Conservation (phyloP, 75 land plant genomes). For the Pinus taeda region DNA sequence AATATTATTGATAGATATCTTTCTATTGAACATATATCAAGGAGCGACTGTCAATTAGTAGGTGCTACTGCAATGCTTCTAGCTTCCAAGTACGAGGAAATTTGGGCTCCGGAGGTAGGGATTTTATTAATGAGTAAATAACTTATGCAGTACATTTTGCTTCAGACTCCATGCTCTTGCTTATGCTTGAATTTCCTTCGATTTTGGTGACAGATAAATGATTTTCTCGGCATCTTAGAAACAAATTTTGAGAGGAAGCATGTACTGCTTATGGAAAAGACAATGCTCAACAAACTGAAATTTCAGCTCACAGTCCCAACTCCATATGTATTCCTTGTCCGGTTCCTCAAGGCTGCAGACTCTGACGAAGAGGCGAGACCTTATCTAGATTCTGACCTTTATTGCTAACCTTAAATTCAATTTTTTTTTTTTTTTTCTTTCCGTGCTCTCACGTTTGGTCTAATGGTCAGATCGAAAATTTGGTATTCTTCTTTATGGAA, state of each 20-base stretch:
- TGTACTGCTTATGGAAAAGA: constrained; percentile 77
- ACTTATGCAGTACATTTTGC: neutral
- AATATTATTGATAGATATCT: constrained; percentile 44
- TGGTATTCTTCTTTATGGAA: constrained; percentile 22
- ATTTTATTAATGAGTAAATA: constrained; percentile 29
- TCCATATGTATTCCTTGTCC: constrained; percentile 73
- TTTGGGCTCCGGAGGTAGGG: constrained; percentile 40
- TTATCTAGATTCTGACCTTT: constrained; percentile 31
- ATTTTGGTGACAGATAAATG: constrained; percentile 45
- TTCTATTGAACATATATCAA: constrained; percentile 18
- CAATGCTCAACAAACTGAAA: constrained; percentile 66
- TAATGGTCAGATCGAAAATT: constrained; percentile 15
- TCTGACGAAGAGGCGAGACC: constrained; percentile 50
- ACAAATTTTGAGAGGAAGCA: constrained; percentile 61
- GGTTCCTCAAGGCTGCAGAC: constrained; percentile 74
- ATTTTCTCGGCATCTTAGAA: constrained; percentile 68
- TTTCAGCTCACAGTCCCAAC: constrained; percentile 87
- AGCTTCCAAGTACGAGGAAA: constrained; percentile 50
- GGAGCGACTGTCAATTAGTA: constrained; percentile 42
- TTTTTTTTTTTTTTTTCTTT: neutral
- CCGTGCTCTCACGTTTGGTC: neutral
- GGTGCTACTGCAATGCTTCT: constrained; percentile 48
- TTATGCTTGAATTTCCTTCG: neutral
- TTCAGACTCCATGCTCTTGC: neutral
- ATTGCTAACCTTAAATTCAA: constrained; percentile 10